Evolutionary conservation across 2,329 filamentous ascomycete species (phyloP), one percentile per base, ranked within the genome.

Genomic region (Chaetomium strumarium): DNA sequence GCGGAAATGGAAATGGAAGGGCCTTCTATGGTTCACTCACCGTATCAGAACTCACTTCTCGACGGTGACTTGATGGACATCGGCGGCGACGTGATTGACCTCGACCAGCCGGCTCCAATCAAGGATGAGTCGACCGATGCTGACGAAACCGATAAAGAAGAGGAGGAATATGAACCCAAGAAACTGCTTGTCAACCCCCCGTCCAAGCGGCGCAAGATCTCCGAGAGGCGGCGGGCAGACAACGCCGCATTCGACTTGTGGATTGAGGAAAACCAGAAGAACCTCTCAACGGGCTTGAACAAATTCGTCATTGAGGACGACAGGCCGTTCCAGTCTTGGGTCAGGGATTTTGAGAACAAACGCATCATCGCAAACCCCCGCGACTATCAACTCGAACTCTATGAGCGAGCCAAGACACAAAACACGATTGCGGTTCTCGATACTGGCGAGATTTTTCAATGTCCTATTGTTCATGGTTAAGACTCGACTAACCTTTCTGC

Each of bases 361-460:
- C 73, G 70, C 34, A 88, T 90, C 49, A 90, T 93, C 54, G 79
- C 83, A 11, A 86, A 83, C 49, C 89, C 91, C 0, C 79, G 92
- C 45, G 90, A 96, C 63, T 99, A 97, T 64, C 93, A 99, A 67
- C 73, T 88, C 12, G 92, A 97, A 65, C 77, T 99, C 0, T 97
- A 93, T 63, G 89, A 96, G 67, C 81, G 81, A 58, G 92, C 93
- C 4, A 96, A 93, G 64, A 65, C 79, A 47, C 80, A 85, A 60
- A 99, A 99, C 64, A 87, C 85, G 8, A 95, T 99, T 60, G 91
- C 93, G 1, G 93, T 99, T 1, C 77, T 97, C 1, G 90, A 95
- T 63, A 96, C 92, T n/a, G 90, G 83, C 84, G 46, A 31, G 58
- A 13, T 17, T 12, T 19, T 14, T 38, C 5, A 6, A 14, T n/a